Evolutionary conservation across 352 stramenopile genomes (phyloP).

Genomic region (Phytophthora podocarpi): DNA sequence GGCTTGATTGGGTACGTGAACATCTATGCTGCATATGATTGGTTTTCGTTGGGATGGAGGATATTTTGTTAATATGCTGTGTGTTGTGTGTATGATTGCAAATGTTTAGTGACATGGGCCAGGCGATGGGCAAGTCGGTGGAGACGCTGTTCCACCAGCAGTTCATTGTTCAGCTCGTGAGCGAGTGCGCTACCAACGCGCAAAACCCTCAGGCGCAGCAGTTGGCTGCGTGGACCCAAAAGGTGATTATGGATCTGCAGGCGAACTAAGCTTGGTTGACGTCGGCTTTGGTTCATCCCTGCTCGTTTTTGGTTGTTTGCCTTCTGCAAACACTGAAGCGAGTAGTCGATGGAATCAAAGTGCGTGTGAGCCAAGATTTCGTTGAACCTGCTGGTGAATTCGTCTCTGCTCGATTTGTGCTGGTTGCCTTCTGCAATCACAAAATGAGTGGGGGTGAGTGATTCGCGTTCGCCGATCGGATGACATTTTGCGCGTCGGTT

Average conservation of each 20-base stretch:
- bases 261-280: constrained; percentile 42
- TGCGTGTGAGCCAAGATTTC: constrained; percentile 10
- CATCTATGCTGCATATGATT: neutral
- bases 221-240: constrained; percentile 75
- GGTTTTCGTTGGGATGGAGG: neutral
- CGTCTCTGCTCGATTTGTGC: constrained; percentile 12
- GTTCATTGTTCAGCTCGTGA: constrained; percentile 78
- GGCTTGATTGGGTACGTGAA: constrained; percentile 84
- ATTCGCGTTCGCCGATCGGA: constrained; percentile 7
- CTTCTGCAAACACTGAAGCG: constrained; percentile 31
- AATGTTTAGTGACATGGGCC: constrained; percentile 74
- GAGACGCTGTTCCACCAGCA: constrained; percentile 65
- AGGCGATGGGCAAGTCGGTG: constrained; percentile 75
- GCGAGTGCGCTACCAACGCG: constrained; percentile 65
- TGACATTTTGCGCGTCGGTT: constrained; percentile 14
- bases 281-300: constrained; percentile 8
- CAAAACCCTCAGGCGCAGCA: constrained; percentile 76
- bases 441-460: constrained; percentile 9
- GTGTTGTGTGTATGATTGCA: constrained; percentile 22
- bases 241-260: constrained; percentile 74
- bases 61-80: constrained; percentile 15
- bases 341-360: constrained; percentile 2
- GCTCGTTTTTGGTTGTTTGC: constrained; percentile 32
- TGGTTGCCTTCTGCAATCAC: constrained; percentile 41
- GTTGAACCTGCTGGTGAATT: constrained; percentile 41